Percentiles rank a stretch among this genome's conserved stretches.
phyloP scores from a whole-genome alignment of 768 basidiomycete species.

The Hypholoma sublateritium region DNA sequence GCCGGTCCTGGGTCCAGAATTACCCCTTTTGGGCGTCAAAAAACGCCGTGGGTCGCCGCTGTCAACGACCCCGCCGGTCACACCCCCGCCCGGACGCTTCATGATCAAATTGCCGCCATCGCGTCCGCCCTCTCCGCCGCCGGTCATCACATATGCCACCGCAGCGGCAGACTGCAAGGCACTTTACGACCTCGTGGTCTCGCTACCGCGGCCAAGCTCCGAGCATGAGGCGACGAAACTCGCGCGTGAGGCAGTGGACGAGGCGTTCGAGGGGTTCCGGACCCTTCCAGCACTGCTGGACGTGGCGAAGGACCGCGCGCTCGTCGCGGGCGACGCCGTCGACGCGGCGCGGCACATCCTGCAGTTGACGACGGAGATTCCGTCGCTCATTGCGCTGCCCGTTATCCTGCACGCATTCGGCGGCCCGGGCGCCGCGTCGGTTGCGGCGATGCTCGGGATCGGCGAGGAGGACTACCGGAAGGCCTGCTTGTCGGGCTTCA shows the following conservation, averaged over 20 bases:
- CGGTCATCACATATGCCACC: slow-evolving; percentile 33
- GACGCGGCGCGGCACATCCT: slow-evolving; percentile 45
- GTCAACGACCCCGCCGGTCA: slow-evolving; percentile 49
- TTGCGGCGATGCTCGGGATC: slow-evolving; percentile 57
- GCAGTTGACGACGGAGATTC: slow-evolving; percentile 58
- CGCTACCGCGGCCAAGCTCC: slow-evolving; percentile 60
- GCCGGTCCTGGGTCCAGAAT: slow-evolving; percentile 39
- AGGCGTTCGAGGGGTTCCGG: slow-evolving; percentile 67
- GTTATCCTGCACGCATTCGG: slow-evolving; percentile 56
- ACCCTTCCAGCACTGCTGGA: slow-evolving; percentile 60
- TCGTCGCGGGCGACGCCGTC: slow-evolving; percentile 17
- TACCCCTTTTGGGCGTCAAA: slow-evolving; percentile 31
- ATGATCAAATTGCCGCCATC: slow-evolving; percentile 67
- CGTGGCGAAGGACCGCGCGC: slow-evolving; percentile 30
- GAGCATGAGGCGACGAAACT: slow-evolving; percentile 48
- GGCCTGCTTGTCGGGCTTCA: slow-evolving; percentile 72
- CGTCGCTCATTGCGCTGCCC: slow-evolving; percentile 73
- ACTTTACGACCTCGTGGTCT: slow-evolving; percentile 58
- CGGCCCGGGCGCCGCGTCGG: slow-evolving; percentile 33
- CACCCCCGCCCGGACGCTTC: slow-evolving; percentile 60
- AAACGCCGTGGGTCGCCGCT: slow-evolving; percentile 39
- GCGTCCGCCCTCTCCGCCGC: slow-evolving; percentile 64
- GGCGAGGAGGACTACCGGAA: slow-evolving; percentile 64
- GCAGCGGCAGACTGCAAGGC: slow-evolving; percentile 59
- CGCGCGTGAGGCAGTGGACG: slow-evolving; percentile 81